Evolutionary conservation across 2,329 filamentous ascomycete species (phyloP).

Genomic region (Alternaria conjuncta): DNA sequence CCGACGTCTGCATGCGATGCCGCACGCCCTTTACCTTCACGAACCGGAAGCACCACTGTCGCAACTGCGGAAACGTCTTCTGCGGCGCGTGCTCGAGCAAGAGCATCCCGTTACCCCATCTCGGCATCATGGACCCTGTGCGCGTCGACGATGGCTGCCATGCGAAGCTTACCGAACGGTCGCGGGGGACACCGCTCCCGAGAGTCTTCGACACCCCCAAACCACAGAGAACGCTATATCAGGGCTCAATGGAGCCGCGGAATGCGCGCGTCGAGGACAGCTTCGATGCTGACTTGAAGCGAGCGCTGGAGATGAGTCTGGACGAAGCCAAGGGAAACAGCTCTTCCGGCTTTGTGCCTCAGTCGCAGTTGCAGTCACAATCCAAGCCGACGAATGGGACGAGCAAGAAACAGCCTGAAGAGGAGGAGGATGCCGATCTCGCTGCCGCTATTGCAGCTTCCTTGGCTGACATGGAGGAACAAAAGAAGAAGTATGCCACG

Average conservation of each 20-base stretch:
- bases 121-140: conserved; percentile 89
- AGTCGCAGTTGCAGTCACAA: conserved; percentile 58
- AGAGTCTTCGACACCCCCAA: conserved; percentile 57
- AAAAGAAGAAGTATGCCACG: conserved; percentile 88
- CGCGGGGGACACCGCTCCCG: conserved; percentile 51
- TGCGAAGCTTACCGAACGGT: conserved; percentile 82
- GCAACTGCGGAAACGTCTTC: conserved; percentile 97
- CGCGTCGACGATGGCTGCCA: conserved; percentile 97
- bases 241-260: conserved; percentile 85
- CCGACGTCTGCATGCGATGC: conserved; percentile 98
- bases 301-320: conserved; percentile 93
- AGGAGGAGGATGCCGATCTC: conserved; percentile 91
- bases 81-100: conserved; percentile 95
- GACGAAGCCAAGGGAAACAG: conserved; percentile 84
- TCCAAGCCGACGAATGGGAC: conserved; percentile 47
- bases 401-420: conserved; percentile 55
- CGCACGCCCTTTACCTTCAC: conserved; percentile 95
- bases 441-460: conserved; percentile 96
- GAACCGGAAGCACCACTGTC: conserved; percentile 97
- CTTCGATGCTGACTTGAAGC: conserved; percentile 94
- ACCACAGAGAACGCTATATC: conserved; percentile 66
- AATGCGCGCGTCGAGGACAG: conserved; percentile 86
- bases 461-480: conserved; percentile 94
- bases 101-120: conserved; percentile 82
- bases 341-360: conserved; percentile 73